These are phyloP conservation scores for Pilaira anomala DNA, from an alignment of 192 early-diverging fungal species.

Conservation along the genomic window DNA sequence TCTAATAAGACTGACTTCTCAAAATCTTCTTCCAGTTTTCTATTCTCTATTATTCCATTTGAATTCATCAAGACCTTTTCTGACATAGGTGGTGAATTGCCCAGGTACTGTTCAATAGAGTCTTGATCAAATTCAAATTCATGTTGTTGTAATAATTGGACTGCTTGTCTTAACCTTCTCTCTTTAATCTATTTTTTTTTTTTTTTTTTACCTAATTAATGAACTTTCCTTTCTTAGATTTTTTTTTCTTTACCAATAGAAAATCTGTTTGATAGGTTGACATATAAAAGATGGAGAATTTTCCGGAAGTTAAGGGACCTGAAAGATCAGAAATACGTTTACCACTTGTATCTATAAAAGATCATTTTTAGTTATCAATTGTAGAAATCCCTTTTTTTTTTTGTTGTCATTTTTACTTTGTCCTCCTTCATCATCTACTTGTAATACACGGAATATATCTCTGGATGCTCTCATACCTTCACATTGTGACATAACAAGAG, in stretches of 20 bases:
- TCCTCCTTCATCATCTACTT: constrained; percentile 59
- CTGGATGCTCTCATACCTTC: constrained; percentile 46
- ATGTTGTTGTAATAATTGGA: constrained; percentile 44
- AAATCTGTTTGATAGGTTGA: constrained; percentile 74
- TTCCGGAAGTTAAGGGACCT: constrained; percentile 51
- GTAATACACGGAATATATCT: constrained; percentile 62
- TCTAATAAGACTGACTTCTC: constrained; percentile 44
- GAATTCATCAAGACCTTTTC: not conserved
- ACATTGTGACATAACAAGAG: constrained; percentile 25
- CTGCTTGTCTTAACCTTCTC: constrained; percentile 50
- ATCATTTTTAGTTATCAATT: too few species aligned
- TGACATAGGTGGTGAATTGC: not conserved
- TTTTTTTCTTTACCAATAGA: constrained; percentile 51
- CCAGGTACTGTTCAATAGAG: constrained; percentile 32
- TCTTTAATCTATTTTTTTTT: constrained; percentile 65
- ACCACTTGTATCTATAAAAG: constrained; percentile 35
- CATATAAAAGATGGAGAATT: constrained; percentile 72
- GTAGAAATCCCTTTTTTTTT: not conserved
- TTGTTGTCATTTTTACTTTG: constrained; percentile 34
- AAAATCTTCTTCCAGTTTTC: constrained; percentile 10
- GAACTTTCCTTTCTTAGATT: too few species aligned
- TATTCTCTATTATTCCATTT: too few species aligned
- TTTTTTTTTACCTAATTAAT: too few species aligned
- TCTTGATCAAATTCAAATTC: constrained; percentile 42
- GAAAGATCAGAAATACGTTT: constrained; percentile 59